These are phyloP conservation scores for Onygenales sp. DNA, from an alignment of 2,329 filamentous ascomycete genomes.

Conservation along the genomic window DNA sequence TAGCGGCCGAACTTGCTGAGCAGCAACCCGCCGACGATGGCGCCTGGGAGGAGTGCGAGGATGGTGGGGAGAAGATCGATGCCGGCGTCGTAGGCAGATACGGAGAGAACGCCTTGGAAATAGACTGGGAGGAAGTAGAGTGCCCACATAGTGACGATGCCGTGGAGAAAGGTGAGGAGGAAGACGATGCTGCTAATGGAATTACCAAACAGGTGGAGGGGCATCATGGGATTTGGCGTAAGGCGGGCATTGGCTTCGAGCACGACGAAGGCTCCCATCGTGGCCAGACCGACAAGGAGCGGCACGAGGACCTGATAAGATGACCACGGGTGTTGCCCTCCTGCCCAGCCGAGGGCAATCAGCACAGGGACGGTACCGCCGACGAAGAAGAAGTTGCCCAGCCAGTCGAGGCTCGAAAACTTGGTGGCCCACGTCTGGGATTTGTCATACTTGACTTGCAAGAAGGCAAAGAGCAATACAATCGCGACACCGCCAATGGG, in stretches of 20 bases:
- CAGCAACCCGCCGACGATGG: constrained; percentile 20
- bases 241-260: constrained; percentile 2
- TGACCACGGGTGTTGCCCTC: constrained; percentile 4
- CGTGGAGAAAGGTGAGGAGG: constrained; percentile 29
- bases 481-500: constrained; percentile 17
- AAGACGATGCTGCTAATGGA: constrained; percentile 29
- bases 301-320: constrained; percentile 3
- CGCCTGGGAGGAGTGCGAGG: constrained; percentile 16
- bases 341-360: constrained; percentile 1
- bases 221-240: constrained; percentile 29
- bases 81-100: constrained; percentile 24
- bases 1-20: constrained; percentile 27
- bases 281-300: constrained; percentile 4
- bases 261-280: constrained; percentile 2
- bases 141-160: constrained; percentile 21
- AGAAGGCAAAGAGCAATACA: constrained; percentile 16
- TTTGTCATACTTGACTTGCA: constrained; percentile 10
- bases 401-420: constrained; percentile 4
- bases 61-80: constrained; percentile 22
- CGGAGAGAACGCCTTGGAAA: constrained; percentile 33
- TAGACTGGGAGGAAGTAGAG: constrained; percentile 10
- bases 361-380: constrained; percentile 3
- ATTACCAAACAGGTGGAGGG: constrained; percentile 35
- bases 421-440: background rate
- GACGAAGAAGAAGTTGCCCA: constrained; percentile 4